Conservation (phyloP, 371 early-diverging fungal genomes). For the Lichtheimia ramosa region DNA sequence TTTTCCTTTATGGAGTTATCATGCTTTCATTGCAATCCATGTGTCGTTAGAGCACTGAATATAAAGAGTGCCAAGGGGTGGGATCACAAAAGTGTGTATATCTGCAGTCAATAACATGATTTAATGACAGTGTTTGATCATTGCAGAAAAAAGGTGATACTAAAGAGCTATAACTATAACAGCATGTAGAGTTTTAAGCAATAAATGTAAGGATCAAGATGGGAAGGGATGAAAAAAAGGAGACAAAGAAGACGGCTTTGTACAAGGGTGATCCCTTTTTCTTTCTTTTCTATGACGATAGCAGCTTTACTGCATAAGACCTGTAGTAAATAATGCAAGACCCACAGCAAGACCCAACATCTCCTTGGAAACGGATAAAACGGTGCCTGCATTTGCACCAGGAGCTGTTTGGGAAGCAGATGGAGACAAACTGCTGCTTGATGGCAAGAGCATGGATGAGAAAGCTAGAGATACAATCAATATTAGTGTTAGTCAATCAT, state of each 20-base stretch:
- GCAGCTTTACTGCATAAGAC: neutral
- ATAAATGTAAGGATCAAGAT: too few species aligned
- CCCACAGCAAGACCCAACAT: conserved; percentile 2
- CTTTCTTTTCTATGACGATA: neutral
- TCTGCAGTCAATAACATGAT: too few species aligned
- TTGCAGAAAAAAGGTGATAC: too few species aligned
- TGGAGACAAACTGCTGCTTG: neutral
- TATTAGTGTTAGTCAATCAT: neutral
- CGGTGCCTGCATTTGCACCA: neutral
- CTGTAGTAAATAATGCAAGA: neutral
- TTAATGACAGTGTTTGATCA: too few species aligned
- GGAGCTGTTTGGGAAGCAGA: neutral
- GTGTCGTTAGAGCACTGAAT: too few species aligned
- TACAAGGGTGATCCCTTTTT: neutral
- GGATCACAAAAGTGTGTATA: too few species aligned
- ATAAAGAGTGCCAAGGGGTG: too few species aligned
- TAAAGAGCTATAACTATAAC: too few species aligned
- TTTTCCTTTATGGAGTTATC: too few species aligned
- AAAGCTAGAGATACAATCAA: neutral
- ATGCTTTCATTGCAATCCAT: too few species aligned
- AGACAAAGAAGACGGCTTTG: neutral
- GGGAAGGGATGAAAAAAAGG: too few species aligned
- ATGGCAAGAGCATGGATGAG: neutral
- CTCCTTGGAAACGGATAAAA: conserved; percentile 4
- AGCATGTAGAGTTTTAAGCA: too few species aligned